These are phyloP conservation scores for Emericellopsis terricola DNA, from an alignment of 495 filamentous ascomycete species.

Conservation along the genomic window DNA sequence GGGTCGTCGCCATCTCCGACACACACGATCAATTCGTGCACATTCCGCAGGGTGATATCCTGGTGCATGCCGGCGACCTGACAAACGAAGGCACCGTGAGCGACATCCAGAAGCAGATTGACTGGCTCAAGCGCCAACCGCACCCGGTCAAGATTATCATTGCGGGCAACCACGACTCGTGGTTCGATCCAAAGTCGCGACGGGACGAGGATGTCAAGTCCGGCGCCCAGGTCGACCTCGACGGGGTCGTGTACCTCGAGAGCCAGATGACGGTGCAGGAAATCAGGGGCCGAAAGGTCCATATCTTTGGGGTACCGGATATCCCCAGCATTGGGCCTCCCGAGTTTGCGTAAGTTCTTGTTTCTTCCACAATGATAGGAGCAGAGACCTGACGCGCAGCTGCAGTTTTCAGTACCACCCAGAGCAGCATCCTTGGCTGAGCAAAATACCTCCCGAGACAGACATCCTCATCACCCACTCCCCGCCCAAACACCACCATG, in stretches of 20 bases:
- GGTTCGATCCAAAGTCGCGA: constrained; percentile 42
- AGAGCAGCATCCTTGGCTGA: constrained; percentile 25
- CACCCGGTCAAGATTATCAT: constrained; percentile 71
- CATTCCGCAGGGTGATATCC: constrained; percentile 61
- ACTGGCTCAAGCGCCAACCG: constrained; percentile 59
- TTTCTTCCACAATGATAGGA: too few species aligned
- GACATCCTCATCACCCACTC: constrained; percentile 82
- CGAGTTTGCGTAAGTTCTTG: constrained; percentile 38
- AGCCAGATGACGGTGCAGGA: constrained; percentile 24
- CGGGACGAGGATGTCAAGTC: constrained; percentile 16
- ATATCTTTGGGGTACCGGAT: constrained; percentile 33
- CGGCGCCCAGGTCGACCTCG: constrained; percentile 22
- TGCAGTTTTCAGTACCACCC: constrained; percentile 31
- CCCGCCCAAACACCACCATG: constrained; percentile 49
- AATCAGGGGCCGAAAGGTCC: constrained; percentile 31
- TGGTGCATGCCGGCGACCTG: constrained; percentile 84
- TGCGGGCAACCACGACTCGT: constrained; percentile 79
- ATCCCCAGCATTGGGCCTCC: constrained; percentile 29
- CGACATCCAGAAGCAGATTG: constrained; percentile 57
- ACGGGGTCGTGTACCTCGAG: constrained; percentile 31
- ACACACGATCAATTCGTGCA: constrained; percentile 49
- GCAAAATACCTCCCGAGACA: constrained; percentile 45
- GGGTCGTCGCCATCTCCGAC: constrained; percentile 79
- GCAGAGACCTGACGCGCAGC: too few species aligned
- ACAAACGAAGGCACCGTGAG: constrained; percentile 49